Conservation (phyloP, 1,284 basidiomycete species). For the Puccinia triticina region DNA sequence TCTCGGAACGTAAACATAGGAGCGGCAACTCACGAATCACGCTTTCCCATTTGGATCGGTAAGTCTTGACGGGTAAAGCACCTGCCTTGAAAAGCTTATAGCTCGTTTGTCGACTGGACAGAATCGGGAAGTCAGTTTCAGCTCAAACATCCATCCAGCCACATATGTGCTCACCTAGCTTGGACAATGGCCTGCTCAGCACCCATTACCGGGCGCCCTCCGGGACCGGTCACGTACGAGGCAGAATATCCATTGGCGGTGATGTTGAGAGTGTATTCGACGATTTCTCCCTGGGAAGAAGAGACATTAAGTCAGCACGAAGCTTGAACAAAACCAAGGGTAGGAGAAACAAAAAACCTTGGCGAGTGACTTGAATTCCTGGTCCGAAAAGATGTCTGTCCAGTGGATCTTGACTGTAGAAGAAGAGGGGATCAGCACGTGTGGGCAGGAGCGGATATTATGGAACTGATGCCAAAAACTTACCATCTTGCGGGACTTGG, state of each 20-base stretch:
- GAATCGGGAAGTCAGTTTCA: background rate
- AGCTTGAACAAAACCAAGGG: background rate
- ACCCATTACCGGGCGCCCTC: slow-evolving; percentile 49
- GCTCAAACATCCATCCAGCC: background rate
- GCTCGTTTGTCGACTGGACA: slow-evolving; percentile 49
- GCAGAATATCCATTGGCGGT: slow-evolving; percentile 50
- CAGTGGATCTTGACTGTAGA: slow-evolving; percentile 48
- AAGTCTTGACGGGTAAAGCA: slow-evolving; percentile 50
- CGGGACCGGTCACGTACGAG: slow-evolving; percentile 48
- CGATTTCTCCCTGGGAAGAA: slow-evolving; percentile 41
- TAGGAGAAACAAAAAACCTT: slow-evolving; percentile 21
- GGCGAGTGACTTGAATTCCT: slow-evolving; percentile 51
- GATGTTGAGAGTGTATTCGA: slow-evolving; percentile 50
- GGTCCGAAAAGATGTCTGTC: slow-evolving; percentile 50
- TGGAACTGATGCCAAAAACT: background rate
- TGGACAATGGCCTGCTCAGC: slow-evolving; percentile 50
- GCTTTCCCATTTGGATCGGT: slow-evolving; percentile 49
- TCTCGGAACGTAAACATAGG: background rate
- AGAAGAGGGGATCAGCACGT: background rate
- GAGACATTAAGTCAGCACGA: background rate
- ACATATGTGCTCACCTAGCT: slow-evolving; percentile 34
- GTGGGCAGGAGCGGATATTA: background rate
- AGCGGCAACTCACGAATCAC: slow-evolving; percentile 27
- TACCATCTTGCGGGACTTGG: slow-evolving; percentile 49
- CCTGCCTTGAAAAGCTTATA: slow-evolving; percentile 52